A percentile compares a stretch with the other conserved stretches of the same genome.
Conservation (phyloP, 257 asterid genomes). For the Scutellaria barbata region DNA sequence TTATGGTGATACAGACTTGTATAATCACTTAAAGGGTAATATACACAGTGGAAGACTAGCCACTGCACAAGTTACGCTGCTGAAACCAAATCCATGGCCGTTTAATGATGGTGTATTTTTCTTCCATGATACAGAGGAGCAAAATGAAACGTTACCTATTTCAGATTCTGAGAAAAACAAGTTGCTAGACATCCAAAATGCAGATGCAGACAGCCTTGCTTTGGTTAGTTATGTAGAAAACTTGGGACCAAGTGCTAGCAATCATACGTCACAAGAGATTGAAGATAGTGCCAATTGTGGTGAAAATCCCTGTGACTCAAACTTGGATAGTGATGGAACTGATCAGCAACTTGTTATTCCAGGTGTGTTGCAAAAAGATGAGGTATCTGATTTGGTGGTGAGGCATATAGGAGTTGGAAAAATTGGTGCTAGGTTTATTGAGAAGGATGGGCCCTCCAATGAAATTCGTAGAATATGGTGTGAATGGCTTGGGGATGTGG, state of each 20-base stretch:
- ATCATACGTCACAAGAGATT: conserved; percentile 30
- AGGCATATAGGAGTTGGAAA: conserved; percentile 63
- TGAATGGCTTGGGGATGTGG: conserved; percentile 74
- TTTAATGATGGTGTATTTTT: conserved; percentile 86
- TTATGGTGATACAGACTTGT: conserved; percentile 69
- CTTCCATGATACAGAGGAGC: conserved; percentile 57
- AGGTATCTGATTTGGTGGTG: conserved; percentile 62
- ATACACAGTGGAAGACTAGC: conserved; percentile 72
- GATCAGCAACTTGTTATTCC: conserved; percentile 61
- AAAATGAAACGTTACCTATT: conserved; percentile 34
- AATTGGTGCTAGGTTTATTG: conserved; percentile 64
- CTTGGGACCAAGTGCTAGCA: conserved; percentile 29
- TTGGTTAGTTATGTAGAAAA: conserved; percentile 54
- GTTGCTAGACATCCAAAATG: conserved; percentile 37
- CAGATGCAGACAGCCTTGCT: conserved; percentile 52
- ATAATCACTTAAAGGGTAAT: conserved; percentile 75
- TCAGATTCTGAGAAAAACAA: conserved; percentile 36
- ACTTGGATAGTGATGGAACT: conserved; percentile 37
- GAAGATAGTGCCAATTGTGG: conserved; percentile 34
- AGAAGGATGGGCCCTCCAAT: conserved; percentile 52
- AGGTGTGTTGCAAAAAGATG: conserved; percentile 65
- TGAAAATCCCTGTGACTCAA: conserved; percentile 33
- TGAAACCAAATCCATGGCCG: conserved; percentile 95
- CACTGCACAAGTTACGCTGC: conserved; percentile 71
- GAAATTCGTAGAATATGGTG: conserved; percentile 83